Conservation (phyloP, 495 filamentous ascomycete species). For the Parachaetomium inaequale region DNA sequence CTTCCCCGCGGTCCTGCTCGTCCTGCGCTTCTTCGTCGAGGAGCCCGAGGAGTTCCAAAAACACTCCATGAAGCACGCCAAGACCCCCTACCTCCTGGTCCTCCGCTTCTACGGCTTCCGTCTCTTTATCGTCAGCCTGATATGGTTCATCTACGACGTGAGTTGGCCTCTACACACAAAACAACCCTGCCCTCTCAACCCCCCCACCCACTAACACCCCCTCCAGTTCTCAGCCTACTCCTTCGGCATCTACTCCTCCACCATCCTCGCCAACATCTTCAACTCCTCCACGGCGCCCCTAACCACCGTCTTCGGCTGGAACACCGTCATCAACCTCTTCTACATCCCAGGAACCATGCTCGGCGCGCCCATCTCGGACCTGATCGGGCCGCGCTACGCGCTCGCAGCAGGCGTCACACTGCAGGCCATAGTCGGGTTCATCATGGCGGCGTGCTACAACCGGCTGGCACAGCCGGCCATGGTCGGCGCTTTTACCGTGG, state of each 20-base stretch:
- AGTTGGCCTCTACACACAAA: slow-evolving; percentile 21
- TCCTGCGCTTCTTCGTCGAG: slow-evolving; percentile 68
- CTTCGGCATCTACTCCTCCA: slow-evolving; percentile 73
- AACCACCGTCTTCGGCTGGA: slow-evolving; percentile 79
- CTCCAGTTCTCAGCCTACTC: slow-evolving; percentile 66
- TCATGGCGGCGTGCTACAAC: slow-evolving; percentile 76
- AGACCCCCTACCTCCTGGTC: slow-evolving; percentile 55
- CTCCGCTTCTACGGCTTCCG: slow-evolving; percentile 58
- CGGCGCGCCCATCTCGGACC: slow-evolving; percentile 72
- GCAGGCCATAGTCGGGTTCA: slow-evolving; percentile 77
- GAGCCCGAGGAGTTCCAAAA: slow-evolving; percentile 80
- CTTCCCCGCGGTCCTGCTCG: slow-evolving; percentile 71
- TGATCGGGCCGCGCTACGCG: slow-evolving; percentile 68
- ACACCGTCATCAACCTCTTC: slow-evolving; percentile 77
- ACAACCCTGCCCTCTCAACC: not conserved
- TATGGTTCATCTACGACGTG: slow-evolving; percentile 90
- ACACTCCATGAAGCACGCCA: slow-evolving; percentile 49
- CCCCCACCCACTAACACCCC: slow-evolving; percentile 12
- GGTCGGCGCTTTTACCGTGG: slow-evolving; percentile 72
- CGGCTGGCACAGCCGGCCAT: slow-evolving; percentile 57
- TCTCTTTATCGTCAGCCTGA: slow-evolving; percentile 65
- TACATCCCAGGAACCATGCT: slow-evolving; percentile 77
- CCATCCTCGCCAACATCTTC: slow-evolving; percentile 65
- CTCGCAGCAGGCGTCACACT: slow-evolving; percentile 61
- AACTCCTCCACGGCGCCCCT: slow-evolving; percentile 50